A percentile compares a stretch with the other conserved stretches of the same genome.
Conservation (phyloP, 2,329 filamentous ascomycete species). For the Botryotinia globosa region DNA sequence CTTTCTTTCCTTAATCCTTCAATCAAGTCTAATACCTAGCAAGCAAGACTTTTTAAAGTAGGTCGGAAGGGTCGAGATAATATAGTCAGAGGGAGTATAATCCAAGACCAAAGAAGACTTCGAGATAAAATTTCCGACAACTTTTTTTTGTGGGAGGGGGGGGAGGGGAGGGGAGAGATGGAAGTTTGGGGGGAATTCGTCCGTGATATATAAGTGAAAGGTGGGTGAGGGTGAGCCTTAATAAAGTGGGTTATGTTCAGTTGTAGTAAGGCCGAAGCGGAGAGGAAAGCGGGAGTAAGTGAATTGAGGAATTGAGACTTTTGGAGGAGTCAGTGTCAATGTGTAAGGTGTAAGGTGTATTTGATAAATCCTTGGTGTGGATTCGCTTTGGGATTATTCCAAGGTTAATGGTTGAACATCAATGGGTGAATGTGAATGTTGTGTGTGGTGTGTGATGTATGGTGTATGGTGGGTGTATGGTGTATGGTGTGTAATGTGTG, state of each 20-base stretch:
- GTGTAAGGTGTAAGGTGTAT: too few species aligned
- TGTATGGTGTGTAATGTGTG: too few species aligned
- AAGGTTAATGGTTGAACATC: neutral
- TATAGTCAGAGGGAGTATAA: neutral
- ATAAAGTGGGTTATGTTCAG: conserved; percentile 26
- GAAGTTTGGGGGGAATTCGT: conserved; percentile 32
- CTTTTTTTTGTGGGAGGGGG: too few species aligned
- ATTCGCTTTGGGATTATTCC: neutral
- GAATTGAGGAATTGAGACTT: conserved; percentile 10
- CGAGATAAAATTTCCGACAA: neutral
- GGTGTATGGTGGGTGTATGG: too few species aligned
- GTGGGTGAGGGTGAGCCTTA: conserved; percentile 35
- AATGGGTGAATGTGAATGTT: neutral
- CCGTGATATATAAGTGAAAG: conserved; percentile 5
- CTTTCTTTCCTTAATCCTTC: neutral
- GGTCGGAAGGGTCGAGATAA: neutral
- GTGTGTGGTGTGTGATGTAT: too few species aligned
- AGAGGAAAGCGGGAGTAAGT: conserved; percentile 28
- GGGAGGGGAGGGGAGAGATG: neutral
- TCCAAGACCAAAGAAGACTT: neutral
- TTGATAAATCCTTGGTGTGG: neutral
- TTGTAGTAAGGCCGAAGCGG: conserved; percentile 20
- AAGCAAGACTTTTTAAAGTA: neutral
- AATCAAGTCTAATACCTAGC: neutral
- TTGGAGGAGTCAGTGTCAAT: neutral